Percentiles rank a stretch among this genome's conserved stretches.
These are phyloP conservation scores for Penicillium salamii DNA, from an alignment of 495 filamentous ascomycete species.

Conservation along the genomic window DNA sequence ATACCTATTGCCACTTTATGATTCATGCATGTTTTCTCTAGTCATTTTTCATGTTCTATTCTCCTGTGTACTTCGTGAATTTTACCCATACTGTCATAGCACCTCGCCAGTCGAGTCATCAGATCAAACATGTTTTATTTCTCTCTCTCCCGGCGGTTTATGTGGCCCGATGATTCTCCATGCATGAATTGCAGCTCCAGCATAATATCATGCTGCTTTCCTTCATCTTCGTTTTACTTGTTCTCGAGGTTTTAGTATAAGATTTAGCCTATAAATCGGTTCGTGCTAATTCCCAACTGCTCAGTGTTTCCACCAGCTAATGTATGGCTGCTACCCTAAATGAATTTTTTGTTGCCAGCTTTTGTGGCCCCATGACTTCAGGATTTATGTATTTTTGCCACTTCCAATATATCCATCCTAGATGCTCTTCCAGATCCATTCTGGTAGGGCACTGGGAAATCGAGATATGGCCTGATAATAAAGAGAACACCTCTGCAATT, in stretches of 20 bases:
- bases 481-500: not conserved
- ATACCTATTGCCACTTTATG: conserved; percentile 4
- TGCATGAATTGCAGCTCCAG: no score
- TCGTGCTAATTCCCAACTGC: not conserved
- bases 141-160: no score
- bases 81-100: not conserved
- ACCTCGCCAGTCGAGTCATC: no score
- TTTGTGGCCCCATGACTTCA: not conserved
- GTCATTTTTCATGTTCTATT: conserved; percentile 2
- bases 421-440: not conserved
- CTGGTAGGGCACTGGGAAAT: not conserved
- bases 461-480: not conserved
- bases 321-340: not conserved
- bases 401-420: not conserved
- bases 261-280: no score
- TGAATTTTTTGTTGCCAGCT: not conserved
- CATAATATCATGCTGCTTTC: no score
- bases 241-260: not conserved
- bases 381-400: not conserved
- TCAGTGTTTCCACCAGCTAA: not conserved
- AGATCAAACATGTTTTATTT: no score
- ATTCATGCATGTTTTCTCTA: conserved; percentile 3
- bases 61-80: not conserved
- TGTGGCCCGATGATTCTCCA: no score
- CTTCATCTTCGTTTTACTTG: not conserved